Evolutionary conservation across 306 rosid genomes (phyloP), one percentile per base, ranked within the genome.

Genomic region (Oemleria cerasiformis): DNA sequence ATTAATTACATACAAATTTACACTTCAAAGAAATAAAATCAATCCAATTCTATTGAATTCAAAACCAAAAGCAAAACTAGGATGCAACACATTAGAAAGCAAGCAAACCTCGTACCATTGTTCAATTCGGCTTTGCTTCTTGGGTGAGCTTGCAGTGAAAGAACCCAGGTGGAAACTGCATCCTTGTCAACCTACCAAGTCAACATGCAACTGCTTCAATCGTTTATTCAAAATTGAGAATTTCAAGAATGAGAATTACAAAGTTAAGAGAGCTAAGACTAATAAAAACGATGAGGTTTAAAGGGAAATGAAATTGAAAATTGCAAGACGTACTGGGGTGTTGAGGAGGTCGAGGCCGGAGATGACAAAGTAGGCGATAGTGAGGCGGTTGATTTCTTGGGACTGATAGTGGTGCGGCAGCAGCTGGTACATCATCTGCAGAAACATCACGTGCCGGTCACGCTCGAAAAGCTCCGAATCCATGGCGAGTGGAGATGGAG

Each of bases 281-380:
- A 23, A 56, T 7, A 5, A 5, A 66, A 44, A 65, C 69, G 54
- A 19, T 20, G 40, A 3, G 42, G 57, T 66, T 13, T 23, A 23
- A 16, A 7, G 23, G 21, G 17, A 41, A 36, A 25, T 7, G 0
- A 59, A 3, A 59, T 17, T 9, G n/a, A 5, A 2, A 48, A 45
- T 44, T 79, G 90, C 96, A 4, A 59, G 42, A n/a, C 67, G 66
- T 63, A 82, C 80, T 61, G 88, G 84, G 50, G 89, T 49, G 49
- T 70, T 78, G 74, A 89, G 92, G 67, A 95, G 85, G 75, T 91
- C 88, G 38, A 95, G 88, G 66, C 92, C 87, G 61, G 96, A 86
- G 86, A 95, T 78, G 62, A 89, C 85, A 14, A 95, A 95, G 92
- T 86, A 88, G 66, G 99, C 97, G 65, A 91, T 92, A 56, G 99